Conservation (phyloP, 169 alveolate species). For the Cryptosporidium sp. region DNA sequence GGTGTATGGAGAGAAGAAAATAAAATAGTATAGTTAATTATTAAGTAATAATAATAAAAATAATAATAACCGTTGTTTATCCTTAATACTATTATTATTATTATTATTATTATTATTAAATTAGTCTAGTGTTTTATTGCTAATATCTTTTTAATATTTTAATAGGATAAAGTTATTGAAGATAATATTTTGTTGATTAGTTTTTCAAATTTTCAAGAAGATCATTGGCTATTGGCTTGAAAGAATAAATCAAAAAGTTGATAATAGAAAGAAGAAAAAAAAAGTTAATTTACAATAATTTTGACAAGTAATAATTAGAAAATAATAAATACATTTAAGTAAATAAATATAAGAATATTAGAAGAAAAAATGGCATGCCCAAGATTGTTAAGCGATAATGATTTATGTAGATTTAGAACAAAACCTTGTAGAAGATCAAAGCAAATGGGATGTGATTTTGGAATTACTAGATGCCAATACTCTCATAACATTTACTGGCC, state of each 20-base stretch:
- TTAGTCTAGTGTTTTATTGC: constrained; percentile 4
- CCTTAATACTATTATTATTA: too few relatives aligned
- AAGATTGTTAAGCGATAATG: constrained; percentile 84
- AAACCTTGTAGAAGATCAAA: constrained; percentile 84
- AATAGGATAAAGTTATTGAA: neutral
- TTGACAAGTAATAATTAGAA: neutral
- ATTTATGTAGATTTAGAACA: constrained; percentile 88
- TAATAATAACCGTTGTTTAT: too few relatives aligned
- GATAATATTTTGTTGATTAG: constrained; percentile 24
- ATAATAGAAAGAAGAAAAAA: neutral
- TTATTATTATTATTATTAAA: neutral
- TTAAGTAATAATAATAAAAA: neutral
- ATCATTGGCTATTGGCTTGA: neutral
- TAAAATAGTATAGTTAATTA: neutral
- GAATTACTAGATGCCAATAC: constrained; percentile 86
- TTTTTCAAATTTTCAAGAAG: constrained; percentile 6
- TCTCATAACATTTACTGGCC: constrained; percentile 88
- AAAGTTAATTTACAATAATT: neutral
- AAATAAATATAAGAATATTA: neutral
- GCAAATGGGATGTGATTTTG: constrained; percentile 83
- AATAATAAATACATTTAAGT: neutral
- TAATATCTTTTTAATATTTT: neutral
- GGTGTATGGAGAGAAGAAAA: neutral
- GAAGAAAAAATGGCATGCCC: constrained; percentile 78
- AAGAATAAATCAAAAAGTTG: neutral